A percentile compares a stretch with the other conserved stretches of the same genome.
These are phyloP conservation scores for Trypanosoma mega DNA, from an alignment of 208 protist species.

Conservation along the genomic window DNA sequence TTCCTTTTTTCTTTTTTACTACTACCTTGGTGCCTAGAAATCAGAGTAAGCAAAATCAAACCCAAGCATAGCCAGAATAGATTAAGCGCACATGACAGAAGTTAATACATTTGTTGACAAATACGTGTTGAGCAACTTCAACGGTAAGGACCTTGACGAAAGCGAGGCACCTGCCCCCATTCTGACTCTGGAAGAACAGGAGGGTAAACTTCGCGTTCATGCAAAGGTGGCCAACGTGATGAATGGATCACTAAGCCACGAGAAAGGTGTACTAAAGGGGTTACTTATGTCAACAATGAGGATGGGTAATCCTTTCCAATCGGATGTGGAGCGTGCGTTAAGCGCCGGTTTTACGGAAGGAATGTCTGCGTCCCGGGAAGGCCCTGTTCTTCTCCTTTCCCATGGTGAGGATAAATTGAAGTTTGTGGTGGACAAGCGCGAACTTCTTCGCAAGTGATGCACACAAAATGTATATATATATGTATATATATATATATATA, in stretches of 20 bases:
- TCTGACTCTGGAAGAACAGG: constrained; percentile 13
- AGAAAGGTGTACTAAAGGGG: constrained; percentile 39
- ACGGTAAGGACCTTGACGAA: constrained; percentile 21
- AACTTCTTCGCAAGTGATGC: too few species aligned
- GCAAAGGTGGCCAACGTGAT: constrained; percentile 41
- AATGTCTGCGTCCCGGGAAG: constrained; percentile 29
- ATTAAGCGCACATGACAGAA: too few species aligned
- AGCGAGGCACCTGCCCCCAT: neutral
- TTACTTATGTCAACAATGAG: constrained; percentile 36
- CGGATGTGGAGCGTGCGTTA: constrained; percentile 44
- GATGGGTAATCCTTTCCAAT: constrained; percentile 32
- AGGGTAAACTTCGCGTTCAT: constrained; percentile 15
- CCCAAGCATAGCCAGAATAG: too few species aligned
- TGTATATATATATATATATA: constrained; percentile 20
- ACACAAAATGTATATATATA: neutral
- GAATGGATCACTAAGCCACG: constrained; percentile 20
- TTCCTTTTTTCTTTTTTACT: too few species aligned
- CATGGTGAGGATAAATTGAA: constrained; percentile 29
- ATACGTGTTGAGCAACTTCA: constrained; percentile 16
- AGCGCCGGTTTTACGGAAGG: constrained; percentile 34
- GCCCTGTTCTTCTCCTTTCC: constrained; percentile 31
- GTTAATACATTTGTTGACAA: neutral
- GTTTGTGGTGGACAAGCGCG: constrained; percentile 19
- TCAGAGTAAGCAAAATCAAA: too few species aligned
- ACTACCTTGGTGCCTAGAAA: too few species aligned